phyloP scores from a whole-genome alignment of 306 rosid species.

The Begonia peltatifolia region DNA sequence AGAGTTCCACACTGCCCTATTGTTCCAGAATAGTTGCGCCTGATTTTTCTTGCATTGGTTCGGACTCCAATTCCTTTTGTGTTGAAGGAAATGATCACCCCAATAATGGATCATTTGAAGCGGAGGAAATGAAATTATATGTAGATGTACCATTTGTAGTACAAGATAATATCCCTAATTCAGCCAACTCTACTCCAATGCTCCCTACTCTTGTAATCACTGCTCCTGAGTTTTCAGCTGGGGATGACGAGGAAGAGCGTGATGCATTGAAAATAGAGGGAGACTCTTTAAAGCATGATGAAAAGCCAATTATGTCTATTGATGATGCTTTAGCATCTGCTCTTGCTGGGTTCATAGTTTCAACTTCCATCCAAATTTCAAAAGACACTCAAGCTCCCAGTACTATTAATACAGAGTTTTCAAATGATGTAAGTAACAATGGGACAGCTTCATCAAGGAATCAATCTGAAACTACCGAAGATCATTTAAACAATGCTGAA shows the following conservation, averaged over 20 bases:
- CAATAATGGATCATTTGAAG: conserved; percentile 21
- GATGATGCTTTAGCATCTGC: conserved; percentile 80
- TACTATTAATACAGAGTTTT: not conserved
- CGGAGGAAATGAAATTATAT: conserved; percentile 13
- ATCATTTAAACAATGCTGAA: conserved; percentile 14
- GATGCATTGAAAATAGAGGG: conserved; percentile 9
- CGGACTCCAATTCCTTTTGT: conserved; percentile 35
- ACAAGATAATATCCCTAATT: conserved; percentile 19
- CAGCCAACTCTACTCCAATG: conserved; percentile 25
- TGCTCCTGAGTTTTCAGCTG: conserved; percentile 68
- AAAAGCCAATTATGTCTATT: conserved; percentile 32
- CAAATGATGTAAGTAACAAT: conserved; percentile 20
- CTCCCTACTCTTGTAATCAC: conserved; percentile 57
- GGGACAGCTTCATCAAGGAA: conserved; percentile 9
- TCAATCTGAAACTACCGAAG: conserved; percentile 13
- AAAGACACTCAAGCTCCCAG: not conserved
- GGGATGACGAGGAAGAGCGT: conserved; percentile 43
- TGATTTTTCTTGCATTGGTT: conserved; percentile 33
- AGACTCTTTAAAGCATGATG: conserved; percentile 22
- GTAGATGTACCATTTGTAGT: conserved; percentile 17
- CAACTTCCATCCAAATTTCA: conserved; percentile 23
- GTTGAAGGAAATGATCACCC: conserved; percentile 21
- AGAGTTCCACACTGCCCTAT: conserved; percentile 24
- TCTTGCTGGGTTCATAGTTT: conserved; percentile 53
- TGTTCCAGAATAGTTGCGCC: conserved; percentile 45